Conservation (phyloP, 345 rosid species). For the Linum lewisii region DNA sequence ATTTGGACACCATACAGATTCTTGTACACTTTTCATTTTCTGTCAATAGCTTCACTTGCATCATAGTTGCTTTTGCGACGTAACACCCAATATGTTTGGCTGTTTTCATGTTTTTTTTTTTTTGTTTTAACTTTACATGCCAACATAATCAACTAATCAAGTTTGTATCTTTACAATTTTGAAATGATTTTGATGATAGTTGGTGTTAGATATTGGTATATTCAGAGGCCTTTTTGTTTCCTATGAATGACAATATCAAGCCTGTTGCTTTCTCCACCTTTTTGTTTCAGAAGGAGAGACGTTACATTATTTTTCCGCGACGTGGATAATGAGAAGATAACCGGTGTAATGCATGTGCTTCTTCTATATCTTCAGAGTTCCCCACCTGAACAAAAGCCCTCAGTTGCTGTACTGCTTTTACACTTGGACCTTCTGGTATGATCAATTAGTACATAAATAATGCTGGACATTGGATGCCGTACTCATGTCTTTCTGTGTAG, state of each 20-base stretch:
- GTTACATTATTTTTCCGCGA: constrained; percentile 20
- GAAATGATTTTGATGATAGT: too few relatives aligned
- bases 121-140: too few relatives aligned
- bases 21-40: too few relatives aligned
- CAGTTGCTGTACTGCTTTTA: constrained; percentile 38
- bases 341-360: constrained; percentile 32
- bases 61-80: too few relatives aligned
- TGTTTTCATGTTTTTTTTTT: too few relatives aligned
- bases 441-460: background rate
- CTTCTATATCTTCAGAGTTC: constrained; percentile 35
- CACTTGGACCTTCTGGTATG: constrained; percentile 43
- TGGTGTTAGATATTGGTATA: too few relatives aligned
- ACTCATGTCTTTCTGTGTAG: too few relatives aligned
- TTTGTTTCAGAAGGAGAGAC: constrained; percentile 33
- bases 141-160: too few relatives aligned
- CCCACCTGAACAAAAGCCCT: constrained; percentile 29
- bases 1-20: background rate
- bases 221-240: background rate
- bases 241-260: background rate
- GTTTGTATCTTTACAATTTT: too few relatives aligned
- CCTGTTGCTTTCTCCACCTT: background rate
- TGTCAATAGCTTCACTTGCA: too few relatives aligned
- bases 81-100: too few relatives aligned
- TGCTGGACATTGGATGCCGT: background rate
- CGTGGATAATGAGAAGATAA: constrained; percentile 30